Conservation (phyloP, 768 basidiomycete species). For the Agaricus subrufescens region DNA sequence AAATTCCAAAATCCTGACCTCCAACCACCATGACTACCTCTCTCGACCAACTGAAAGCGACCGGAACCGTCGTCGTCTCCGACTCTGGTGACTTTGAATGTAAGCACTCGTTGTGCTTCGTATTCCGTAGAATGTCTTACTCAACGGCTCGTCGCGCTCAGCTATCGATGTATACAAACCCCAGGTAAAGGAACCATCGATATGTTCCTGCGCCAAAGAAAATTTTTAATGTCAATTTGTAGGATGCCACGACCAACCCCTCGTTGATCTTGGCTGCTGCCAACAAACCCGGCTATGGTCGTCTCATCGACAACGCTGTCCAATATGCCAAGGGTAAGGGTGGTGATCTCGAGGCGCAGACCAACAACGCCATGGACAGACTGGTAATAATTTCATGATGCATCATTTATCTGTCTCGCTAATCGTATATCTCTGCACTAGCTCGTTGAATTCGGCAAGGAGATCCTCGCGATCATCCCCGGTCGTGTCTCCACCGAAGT, state of each 20-base stretch:
- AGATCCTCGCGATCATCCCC: conserved; percentile 92
- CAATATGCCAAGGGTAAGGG: conserved; percentile 77
- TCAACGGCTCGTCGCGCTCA: conserved; percentile 21
- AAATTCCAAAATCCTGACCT: conserved; percentile 4
- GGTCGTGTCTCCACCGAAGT: conserved; percentile 99
- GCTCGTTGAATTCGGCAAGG: conserved; percentile 97
- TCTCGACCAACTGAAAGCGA: conserved; percentile 80
- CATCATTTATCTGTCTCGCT: neutral
- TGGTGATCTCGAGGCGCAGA: conserved; percentile 68
- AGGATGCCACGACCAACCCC: conserved; percentile 99
- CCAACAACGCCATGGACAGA: conserved; percentile 80
- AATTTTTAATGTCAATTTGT: conserved; percentile 4
- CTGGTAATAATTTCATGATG: conserved; percentile 51
- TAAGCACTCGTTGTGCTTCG: conserved; percentile 20
- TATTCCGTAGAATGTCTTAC: neutral
- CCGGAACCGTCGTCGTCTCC: conserved; percentile 94
- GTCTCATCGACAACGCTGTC: conserved; percentile 74
- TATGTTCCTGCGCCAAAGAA: neutral
- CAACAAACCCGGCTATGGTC: conserved; percentile 81
- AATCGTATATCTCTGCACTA: conserved; percentile 23
- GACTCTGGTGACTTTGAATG: conserved; percentile 97
- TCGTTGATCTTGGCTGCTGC: conserved; percentile 92
- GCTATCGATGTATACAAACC: conserved; percentile 97
- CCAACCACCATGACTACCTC: conserved; percentile 67
- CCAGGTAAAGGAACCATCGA: conserved; percentile 42